Evolutionary conservation across 257 asterid genomes (phyloP).

Genomic region (Gentiana dahurica): DNA sequence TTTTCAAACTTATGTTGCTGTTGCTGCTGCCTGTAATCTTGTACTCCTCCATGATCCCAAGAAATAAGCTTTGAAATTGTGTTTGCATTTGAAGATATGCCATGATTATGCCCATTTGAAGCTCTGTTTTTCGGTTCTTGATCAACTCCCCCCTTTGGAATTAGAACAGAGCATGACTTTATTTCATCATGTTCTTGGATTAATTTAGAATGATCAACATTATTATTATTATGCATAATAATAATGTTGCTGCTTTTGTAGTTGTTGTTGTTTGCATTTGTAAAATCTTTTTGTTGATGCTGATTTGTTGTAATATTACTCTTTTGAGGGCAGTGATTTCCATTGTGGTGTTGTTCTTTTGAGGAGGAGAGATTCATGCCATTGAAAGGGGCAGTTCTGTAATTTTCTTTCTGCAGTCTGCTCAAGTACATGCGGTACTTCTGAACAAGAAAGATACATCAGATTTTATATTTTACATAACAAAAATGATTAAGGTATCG

Average conservation of each 20-base stretch:
- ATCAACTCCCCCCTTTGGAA: slow-evolving; percentile 5
- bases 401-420: slow-evolving; percentile 65
- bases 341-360: slow-evolving; percentile 19
- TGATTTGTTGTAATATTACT: slow-evolving; percentile 11
- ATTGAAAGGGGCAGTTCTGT: slow-evolving; percentile 28
- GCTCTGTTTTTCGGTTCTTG: slow-evolving; percentile 18
- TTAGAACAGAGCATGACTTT: slow-evolving; percentile 21
- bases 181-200: slow-evolving; percentile 21
- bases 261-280: slow-evolving; percentile 19
- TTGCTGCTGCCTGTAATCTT: slow-evolving; percentile 24
- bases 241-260: slow-evolving; percentile 18
- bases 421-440: slow-evolving; percentile 83
- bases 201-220: no score
- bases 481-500: no score
- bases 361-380: slow-evolving; percentile 30
- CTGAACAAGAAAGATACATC: slow-evolving; percentile 27
- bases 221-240: no score
- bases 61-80: slow-evolving; percentile 21
- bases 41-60: slow-evolving; percentile 27
- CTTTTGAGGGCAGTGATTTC: slow-evolving; percentile 20
- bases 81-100: slow-evolving; percentile 26
- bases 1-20: slow-evolving; percentile 10
- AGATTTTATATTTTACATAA: neutral
- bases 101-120: slow-evolving; percentile 17
- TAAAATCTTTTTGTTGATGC: slow-evolving; percentile 13